Conservation (phyloP, 345 rosid species). For the Leavenworthia alabamica region DNA sequence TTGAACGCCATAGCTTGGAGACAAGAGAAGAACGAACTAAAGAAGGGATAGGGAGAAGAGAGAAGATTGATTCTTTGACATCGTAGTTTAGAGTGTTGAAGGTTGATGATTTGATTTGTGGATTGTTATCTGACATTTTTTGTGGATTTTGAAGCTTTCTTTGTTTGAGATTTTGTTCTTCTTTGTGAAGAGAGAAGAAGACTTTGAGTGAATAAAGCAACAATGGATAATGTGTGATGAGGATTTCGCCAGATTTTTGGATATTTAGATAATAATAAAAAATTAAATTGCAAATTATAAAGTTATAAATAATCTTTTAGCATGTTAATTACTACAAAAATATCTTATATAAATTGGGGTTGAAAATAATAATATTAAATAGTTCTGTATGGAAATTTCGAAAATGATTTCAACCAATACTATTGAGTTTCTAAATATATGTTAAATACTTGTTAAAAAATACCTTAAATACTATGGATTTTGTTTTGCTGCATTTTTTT, state of each 20-base stretch:
- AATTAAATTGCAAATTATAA: no score
- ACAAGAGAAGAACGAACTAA: constrained; percentile 70
- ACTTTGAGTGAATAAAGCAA: constrained; percentile 13
- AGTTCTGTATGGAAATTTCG: background rate
- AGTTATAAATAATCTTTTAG: no score
- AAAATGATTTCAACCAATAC: background rate
- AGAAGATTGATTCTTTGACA: constrained; percentile 51
- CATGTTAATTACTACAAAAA: background rate
- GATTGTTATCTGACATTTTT: constrained; percentile 35
- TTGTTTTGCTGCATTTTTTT: background rate
- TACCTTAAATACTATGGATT: background rate
- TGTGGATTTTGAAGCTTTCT: background rate
- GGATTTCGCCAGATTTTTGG: background rate
- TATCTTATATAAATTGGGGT: background rate
- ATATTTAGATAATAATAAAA: no score
- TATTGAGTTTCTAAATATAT: background rate
- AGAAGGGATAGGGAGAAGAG: constrained; percentile 65
- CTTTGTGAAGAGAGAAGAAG: background rate
- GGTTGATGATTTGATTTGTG: constrained; percentile 9
- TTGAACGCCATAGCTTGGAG: constrained; percentile 56
- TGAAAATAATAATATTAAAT: background rate
- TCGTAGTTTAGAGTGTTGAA: constrained; percentile 51
- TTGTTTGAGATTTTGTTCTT: background rate
- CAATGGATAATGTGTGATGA: constrained; percentile 31
- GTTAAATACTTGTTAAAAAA: background rate